phyloP scores from a whole-genome alignment of 2,329 filamentous ascomycete genomes.

The Ascochyta koolunga region DNA sequence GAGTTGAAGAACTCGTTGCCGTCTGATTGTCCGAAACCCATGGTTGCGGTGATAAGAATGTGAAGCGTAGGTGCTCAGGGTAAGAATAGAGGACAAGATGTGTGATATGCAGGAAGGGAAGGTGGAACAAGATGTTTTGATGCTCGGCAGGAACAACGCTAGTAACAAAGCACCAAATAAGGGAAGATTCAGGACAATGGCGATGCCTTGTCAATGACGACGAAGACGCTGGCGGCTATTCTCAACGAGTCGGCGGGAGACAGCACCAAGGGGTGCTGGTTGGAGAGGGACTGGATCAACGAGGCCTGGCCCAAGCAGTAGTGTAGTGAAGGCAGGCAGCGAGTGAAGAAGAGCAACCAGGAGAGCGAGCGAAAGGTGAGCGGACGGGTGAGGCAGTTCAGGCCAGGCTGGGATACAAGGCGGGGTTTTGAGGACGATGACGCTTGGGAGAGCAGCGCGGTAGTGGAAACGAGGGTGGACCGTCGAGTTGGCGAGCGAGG shows the following conservation, averaged over 20 bases:
- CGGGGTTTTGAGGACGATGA: constrained; percentile 25
- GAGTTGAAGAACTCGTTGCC: constrained; percentile 51
- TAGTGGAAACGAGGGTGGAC: constrained; percentile 44
- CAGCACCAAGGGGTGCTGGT: no score
- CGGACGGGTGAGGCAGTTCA: constrained; percentile 17
- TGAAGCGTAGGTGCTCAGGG: constrained; percentile 18
- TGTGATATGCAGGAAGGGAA: constrained; percentile 27
- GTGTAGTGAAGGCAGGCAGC: constrained; percentile 9
- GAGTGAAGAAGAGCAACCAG: constrained; percentile 3
- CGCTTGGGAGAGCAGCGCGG: constrained; percentile 25
- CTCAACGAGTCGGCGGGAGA: no score
- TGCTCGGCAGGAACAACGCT: constrained; percentile 23
- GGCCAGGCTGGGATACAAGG: constrained; percentile 21
- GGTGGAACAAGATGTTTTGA: constrained; percentile 15
- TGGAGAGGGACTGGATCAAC: constrained; percentile 9
- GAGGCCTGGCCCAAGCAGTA: constrained; percentile 7
- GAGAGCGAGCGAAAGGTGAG: constrained; percentile 28
- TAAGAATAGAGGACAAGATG: constrained; percentile 27
- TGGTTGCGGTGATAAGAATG: constrained; percentile 22
- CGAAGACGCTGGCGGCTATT: background rate
- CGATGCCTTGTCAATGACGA: background rate
- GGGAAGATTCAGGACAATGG: constrained; percentile 17
- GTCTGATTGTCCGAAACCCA: constrained; percentile 34
- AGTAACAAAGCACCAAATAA: constrained; percentile 19
- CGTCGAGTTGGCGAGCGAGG: constrained; percentile 29